Evolutionary conservation across 2,329 filamentous ascomycete species (phyloP).

Genomic region (Amylocarpus encephaloides): DNA sequence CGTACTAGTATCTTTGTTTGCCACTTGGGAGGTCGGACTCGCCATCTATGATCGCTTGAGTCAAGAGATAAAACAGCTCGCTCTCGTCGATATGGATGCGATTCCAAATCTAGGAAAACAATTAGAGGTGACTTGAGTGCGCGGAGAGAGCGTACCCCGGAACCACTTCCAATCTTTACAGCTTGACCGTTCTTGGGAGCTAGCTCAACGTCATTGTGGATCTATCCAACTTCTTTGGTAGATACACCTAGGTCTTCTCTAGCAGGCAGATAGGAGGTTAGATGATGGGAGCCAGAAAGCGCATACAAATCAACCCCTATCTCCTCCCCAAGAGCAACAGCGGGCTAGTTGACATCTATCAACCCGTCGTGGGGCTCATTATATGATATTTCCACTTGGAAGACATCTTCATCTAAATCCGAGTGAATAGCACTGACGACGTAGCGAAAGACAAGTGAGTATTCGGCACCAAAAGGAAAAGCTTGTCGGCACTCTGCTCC

Average conservation of each 20-base stretch:
- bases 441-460: too few species aligned
- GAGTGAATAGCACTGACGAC: constrained; percentile 37
- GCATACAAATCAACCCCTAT: constrained; percentile 37
- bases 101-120: constrained; percentile 31
- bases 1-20: constrained; percentile 39
- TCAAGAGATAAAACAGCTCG: constrained; percentile 35
- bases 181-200: constrained; percentile 31
- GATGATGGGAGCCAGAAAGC: not conserved
- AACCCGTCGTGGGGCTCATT: constrained; percentile 35
- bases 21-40: constrained; percentile 30
- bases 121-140: not conserved
- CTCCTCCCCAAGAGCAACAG: constrained; percentile 36
- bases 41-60: constrained; percentile 31
- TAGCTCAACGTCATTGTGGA: constrained; percentile 32
- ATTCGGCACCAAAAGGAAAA: too few species aligned
- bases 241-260: constrained; percentile 30
- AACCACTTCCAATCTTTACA: constrained; percentile 34
- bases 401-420: constrained; percentile 39
- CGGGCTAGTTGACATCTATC: constrained; percentile 39
- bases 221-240: constrained; percentile 35
- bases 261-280: not conserved
- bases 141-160: constrained; percentile 14
- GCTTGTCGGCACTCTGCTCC: too few species aligned
- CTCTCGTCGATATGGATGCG: constrained; percentile 41
- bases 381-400: constrained; percentile 34